phyloP scores from a whole-genome alignment of 371 early-diverging fungal species.

The Batkoa obscura region DNA sequence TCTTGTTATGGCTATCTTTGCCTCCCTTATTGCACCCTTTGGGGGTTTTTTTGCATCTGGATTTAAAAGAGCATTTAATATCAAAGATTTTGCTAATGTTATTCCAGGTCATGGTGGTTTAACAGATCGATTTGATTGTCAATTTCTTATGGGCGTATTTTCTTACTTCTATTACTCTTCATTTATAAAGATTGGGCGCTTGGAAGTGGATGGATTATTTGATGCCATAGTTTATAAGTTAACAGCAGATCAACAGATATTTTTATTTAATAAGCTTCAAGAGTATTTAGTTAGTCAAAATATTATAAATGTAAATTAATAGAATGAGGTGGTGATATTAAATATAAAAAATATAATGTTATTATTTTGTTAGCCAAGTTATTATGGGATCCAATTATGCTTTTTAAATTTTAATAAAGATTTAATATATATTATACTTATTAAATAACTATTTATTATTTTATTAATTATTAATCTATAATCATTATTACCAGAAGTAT shows the following conservation, averaged over 20 bases:
- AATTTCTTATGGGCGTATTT: conserved; percentile 95
- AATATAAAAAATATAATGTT: too few relatives aligned
- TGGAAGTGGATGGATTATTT: background rate
- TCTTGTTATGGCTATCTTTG: conserved; percentile 78
- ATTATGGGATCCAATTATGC: too few relatives aligned
- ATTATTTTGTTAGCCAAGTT: too few relatives aligned
- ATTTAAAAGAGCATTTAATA: conserved; percentile 92
- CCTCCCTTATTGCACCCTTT: conserved; percentile 96
- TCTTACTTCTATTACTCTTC: conserved; percentile 79
- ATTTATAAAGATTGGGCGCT: conserved; percentile 36
- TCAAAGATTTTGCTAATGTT: conserved; percentile 95
- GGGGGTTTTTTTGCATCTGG: conserved; percentile 99
- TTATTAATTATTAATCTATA: too few relatives aligned
- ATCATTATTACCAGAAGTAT: too few relatives aligned
- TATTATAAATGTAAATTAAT: background rate
- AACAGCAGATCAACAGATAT: background rate
- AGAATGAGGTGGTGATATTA: too few relatives aligned
- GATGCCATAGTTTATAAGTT: background rate
- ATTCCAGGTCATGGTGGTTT: conserved; percentile 99
- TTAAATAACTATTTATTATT: too few relatives aligned
- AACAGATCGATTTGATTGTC: conserved; percentile 97
- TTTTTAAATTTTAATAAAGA: too few relatives aligned
- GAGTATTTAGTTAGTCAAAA: background rate
- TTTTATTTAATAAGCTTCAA: background rate
- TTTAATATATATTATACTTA: too few relatives aligned